Evolutionary conservation across 2,329 filamentous ascomycete genomes (phyloP).

Genomic region (Thermoascus crustaceus): DNA sequence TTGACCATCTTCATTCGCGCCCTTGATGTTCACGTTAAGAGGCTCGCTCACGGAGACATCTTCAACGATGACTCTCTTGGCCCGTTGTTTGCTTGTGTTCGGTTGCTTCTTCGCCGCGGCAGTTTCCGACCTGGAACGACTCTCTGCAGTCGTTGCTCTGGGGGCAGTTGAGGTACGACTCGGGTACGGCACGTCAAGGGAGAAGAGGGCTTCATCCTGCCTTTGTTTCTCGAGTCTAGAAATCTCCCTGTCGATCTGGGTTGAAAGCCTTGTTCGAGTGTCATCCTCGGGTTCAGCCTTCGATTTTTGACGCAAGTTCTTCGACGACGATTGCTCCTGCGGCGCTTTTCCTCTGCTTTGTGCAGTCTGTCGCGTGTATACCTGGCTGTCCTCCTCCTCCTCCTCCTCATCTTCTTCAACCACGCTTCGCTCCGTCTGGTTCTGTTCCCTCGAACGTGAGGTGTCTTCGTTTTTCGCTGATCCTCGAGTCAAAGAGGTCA

Average conservation of each 20-base stretch:
- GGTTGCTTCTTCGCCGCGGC: conserved; percentile 22
- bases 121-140: conserved; percentile 12
- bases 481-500: conserved; percentile 12
- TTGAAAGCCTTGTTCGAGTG: conserved; percentile 23
- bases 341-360: conserved; percentile 23
- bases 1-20: conserved; percentile 19
- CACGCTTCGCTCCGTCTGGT: conserved; percentile 18
- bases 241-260: conserved; percentile 29
- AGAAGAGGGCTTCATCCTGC: conserved; percentile 31
- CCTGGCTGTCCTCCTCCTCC: conserved; percentile 25
- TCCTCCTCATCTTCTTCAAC: conserved; percentile 20
- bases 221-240: conserved; percentile 28
- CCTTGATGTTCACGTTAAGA: conserved; percentile 19
- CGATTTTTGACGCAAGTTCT: conserved; percentile 20
- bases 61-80: conserved; percentile 31
- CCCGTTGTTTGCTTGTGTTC: conserved; percentile 32
- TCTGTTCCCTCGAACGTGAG: conserved; percentile 4
- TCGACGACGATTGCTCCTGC: no score
- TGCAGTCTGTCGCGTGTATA: conserved; percentile 20
- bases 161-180: conserved; percentile 14
- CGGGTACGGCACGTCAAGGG: conserved; percentile 23
- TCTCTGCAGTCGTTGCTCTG: conserved; percentile 15
- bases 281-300: conserved; percentile 19
- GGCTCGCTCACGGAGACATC: conserved; percentile 24
- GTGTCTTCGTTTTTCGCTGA: conserved; percentile 21